Base-by-base conservation (phyloP, 2,329 filamentous ascomycete species). In the Colletotrichum filicis region DNA sequence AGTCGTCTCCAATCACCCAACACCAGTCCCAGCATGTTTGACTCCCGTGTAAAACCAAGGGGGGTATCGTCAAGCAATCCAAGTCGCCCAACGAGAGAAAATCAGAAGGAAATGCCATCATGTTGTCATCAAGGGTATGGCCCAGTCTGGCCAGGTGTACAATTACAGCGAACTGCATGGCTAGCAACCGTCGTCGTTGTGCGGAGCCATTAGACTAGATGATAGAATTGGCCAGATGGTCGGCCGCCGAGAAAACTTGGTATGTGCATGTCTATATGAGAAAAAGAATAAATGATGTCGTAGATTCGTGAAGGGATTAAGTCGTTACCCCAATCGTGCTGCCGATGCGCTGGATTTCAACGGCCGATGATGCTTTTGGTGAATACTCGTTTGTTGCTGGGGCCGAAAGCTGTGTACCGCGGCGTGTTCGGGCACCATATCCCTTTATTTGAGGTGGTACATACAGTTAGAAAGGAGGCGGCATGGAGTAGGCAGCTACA, bases 281-380 rank as follows among this genome's bases (percentile, higher is more conserved):
- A 46, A 60, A 49, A n/a, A 42, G 4, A 42, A 35, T 35, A 28
- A 64, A 19, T 55, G n/a, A 22, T 67, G 65, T 75, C 74, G 61
- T 75, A 64, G 26, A 74, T 42, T 74, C 74, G 67, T 76, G 32
- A 73, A 53, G 30, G 67, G 66, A 67, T 66, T 73, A 37, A 60
- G 16, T 49, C 26, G 56, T 46, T 30, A 37, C 66, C 71, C 42
- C 56, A 46, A 49, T 73, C 71, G 35, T 73, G n/a, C 71, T 52
- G 57, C 61, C 58, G 68, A 61, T 52, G 56, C 56, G 66, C 60
- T 66, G 46, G 61, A 65, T 60, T 56, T 28, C 58, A 12, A 9
- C 22, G 22, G 22, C 26, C 19, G 7, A 26, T 57, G 14, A 22
- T 42, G 58, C 24, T 32, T 37, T 35, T 35, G 46, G 11, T 49